Evolutionary conservation across 129 eudicot species (phyloP).

Genomic region (Lactuca saligna): DNA sequence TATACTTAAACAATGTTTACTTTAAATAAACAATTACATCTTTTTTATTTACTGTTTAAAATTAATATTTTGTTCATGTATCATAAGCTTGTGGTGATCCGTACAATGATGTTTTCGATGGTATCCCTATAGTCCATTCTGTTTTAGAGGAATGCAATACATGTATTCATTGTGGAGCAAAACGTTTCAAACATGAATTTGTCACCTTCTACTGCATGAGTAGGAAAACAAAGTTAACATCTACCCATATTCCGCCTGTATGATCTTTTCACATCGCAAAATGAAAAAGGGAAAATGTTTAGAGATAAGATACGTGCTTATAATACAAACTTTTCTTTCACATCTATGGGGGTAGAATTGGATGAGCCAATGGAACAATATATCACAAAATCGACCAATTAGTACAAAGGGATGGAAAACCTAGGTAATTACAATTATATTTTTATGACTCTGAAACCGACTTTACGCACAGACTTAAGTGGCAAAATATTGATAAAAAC

Average conservation of each 20-base stretch:
- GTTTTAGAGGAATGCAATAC: neutral
- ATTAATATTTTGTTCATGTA: too few species aligned
- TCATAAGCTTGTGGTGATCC: neutral
- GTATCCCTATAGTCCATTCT: neutral
- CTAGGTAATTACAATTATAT: neutral
- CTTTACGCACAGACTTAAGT: neutral
- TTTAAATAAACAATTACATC: too few species aligned
- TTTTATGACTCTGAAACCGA: neutral
- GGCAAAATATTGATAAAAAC: too few species aligned
- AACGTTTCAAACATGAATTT: neutral
- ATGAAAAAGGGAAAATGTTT: neutral
- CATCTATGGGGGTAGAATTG: neutral
- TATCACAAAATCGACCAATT: neutral
- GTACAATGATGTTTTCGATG: neutral
- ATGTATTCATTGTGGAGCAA: slow-evolving; percentile 1
- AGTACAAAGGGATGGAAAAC: neutral
- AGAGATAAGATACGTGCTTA: neutral
- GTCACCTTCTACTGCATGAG: neutral
- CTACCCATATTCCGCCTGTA: neutral
- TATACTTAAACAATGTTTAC: too few species aligned
- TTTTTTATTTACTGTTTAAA: too few species aligned
- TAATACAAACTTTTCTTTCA: neutral
- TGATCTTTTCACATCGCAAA: neutral
- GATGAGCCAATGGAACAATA: neutral
- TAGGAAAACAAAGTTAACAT: neutral